Base-by-base conservation (phyloP, 106 monocot species). In the Allium fistulosum region DNA sequence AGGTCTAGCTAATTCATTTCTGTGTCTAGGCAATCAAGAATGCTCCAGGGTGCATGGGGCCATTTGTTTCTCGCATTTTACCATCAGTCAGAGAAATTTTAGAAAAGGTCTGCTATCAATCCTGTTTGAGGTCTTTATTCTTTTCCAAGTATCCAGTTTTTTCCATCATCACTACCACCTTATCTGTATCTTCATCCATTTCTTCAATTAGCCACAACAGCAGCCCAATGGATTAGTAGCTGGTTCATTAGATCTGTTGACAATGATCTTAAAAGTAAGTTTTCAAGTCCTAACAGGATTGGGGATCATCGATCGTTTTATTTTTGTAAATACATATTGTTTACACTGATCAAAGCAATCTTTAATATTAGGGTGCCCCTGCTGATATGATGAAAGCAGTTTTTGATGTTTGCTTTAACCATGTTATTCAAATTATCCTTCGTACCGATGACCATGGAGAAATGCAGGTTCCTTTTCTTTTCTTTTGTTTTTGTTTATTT, bases 171-270 rank as follows among this genome's bases (percentile, higher is more conserved):
- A 50, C 73, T 70, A 22, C 50, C 26, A 13, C 27, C 67, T 61
- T 17, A 66, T 58, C 58, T 83, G 59, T 65, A 3, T 70, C 5
- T 46, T 55, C 49, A 17, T 65, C 49, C 66, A 6, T 73, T 5
- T 65, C 9, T 17, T 74, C 10, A 53, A 16, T 72, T 81, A 99
- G 97, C 85, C 97, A 63, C 82, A 74, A 75, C 10, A 72, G 47
- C 97, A 99, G 59, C 77, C 80, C 61, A 66, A 2, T 69, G 89
- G 87, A 59, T 80, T 99, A 67, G 86, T 90, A 75, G 87, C 89
- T 70, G 97, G 97, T 37, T 90, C 92, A 71, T 78, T 99, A 75
- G 97, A 99, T 72, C 87, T 99, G 17, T 65, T 99, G 55, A 90
- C 86, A 48, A 93, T 99, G 97, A 61, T 99, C 26, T 63, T 93